These are phyloP conservation scores for Chaetoceros muelleri DNA, from an alignment of 108 stramenopile species.

Conservation along the genomic window DNA sequence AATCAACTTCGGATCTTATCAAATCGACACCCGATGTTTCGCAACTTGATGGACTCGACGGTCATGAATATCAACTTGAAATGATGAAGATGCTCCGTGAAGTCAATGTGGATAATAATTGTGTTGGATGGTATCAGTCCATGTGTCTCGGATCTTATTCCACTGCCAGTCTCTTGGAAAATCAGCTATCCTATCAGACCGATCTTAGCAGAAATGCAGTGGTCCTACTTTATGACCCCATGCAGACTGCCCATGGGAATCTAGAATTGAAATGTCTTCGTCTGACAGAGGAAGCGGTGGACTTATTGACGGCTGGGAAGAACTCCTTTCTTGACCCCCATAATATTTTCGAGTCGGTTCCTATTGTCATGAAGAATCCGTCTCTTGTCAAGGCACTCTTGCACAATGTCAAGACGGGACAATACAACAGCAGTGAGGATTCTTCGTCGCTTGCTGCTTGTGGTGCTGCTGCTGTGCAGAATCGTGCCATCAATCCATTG, in stretches of 20 bases:
- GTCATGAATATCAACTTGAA: conserved; percentile 87
- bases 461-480: not conserved
- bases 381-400: conserved; percentile 80
- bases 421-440: conserved; percentile 5
- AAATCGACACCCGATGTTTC: conserved; percentile 42
- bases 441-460: not conserved
- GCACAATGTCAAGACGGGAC: conserved; percentile 56
- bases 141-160: conserved; percentile 94
- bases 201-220: conserved; percentile 91
- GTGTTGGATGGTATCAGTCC: conserved; percentile 98
- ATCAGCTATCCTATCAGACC: conserved; percentile 90
- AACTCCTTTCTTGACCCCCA: conserved; percentile 66
- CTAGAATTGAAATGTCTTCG: conserved; percentile 88
- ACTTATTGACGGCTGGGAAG: conserved; percentile 41
- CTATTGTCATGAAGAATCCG: conserved; percentile 82
- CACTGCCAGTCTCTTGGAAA: conserved; percentile 74
- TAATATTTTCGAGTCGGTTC: conserved; percentile 90
- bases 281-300: conserved; percentile 80
- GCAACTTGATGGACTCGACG: conserved; percentile 55
- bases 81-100: conserved; percentile 99
- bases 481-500: not conserved
- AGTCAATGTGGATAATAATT: conserved; percentile 98
- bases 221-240: conserved; percentile 94
- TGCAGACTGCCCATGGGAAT: conserved; percentile 85
- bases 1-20: conserved; percentile 22